Evolutionary conservation across 1,284 basidiomycete species (phyloP), one percentile per base, ranked within the genome.

Genomic region (Farysia itapuensis): DNA sequence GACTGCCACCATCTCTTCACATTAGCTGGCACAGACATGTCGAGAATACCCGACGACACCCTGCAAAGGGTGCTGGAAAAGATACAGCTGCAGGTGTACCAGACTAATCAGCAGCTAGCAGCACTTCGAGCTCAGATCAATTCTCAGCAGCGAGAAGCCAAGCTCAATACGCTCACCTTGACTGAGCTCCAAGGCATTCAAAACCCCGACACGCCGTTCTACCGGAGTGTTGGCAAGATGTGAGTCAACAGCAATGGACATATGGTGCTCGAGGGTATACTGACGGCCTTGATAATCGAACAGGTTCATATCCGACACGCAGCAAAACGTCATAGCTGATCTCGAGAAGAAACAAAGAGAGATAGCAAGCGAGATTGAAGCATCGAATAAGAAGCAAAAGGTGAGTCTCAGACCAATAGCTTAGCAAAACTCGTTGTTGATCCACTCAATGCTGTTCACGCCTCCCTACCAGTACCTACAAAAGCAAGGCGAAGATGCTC

Each of bases 401-500:
- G 46, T 49, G 28, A 23, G 35, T 19, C n/a, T n/a, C n/a, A n/a
- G n/a, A n/a, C n/a, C n/a, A n/a, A n/a, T n/a, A n/a, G n/a, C n/a
- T n/a, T n/a, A n/a, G n/a, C n/a, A n/a, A n/a, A n/a, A n/a, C n/a
- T n/a, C n/a, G n/a, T n/a, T n/a, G n/a, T n/a, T n/a, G n/a, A n/a
- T n/a, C n/a, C n/a, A n/a, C n/a, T n/a, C n/a, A n/a, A n/a, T n/a
- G n/a, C n/a, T n/a, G n/a, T n/a, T n/a, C n/a, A n/a, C 20, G 24
- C 24, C 21, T 12, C 29, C 20, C 23, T 16, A 12, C 39, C 38
- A 60, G 51, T 61, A 61, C 35, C 51, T 61, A 19, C 41, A 47
- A 51, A 61, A 61, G 42, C 58, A 61, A 35, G 38, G 34, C 16
- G 26, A 43, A 15, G 58, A 61, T 40, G 58, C 58, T 21, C 58